Evolutionary conservation across 345 rosid genomes (phyloP), one percentile per base, ranked within the genome.

Genomic region (Ricinus communis): DNA sequence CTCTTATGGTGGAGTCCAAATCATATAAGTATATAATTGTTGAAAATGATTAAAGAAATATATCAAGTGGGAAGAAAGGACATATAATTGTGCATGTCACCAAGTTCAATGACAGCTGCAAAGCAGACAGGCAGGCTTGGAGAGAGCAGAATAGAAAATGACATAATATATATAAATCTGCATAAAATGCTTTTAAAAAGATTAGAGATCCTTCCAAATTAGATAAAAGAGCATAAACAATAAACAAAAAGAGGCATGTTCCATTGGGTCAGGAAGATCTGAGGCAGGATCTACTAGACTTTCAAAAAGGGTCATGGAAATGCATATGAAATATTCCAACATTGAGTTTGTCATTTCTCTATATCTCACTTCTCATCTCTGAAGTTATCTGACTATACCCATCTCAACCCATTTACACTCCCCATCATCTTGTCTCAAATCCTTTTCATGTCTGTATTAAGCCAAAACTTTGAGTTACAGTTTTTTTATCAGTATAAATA

Each of bases 91-190:
- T 66, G 84, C 22, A 79, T 75, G 87, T 78, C 87, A 87, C 70
- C 86, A 77, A 80, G 71, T 74, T 72, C 82, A 74, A 75, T 76
- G 87, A 81, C 82, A 79, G 89, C 82, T 85, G 80, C 84, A 69
- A 71, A 65, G 81, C 84, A 81, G 85, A 87, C 85, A 84, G 57
- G 77, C 83, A 82, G 49, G 79, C 43, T 73, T 71, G 78, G 81
- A 70, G 78, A 73, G 80, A 58, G 69, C 76, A 62, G 70, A 71
- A 43, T n/a, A n/a, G n/a, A 41, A 6, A 73, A 25, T 65, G 40
- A 64, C 41, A 68, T 43, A 56, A 9, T 45, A 33, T 56, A 24
- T 2, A 16, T 40, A 4, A 5, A 38, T 4, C 28, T 15, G 31
- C 1, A 22, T 8, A 31, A 46, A 25, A 46, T 18, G 4, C 16